phyloP scores from a whole-genome alignment of 192 early-diverging fungal genomes.

The Coemansia sp. region DNA sequence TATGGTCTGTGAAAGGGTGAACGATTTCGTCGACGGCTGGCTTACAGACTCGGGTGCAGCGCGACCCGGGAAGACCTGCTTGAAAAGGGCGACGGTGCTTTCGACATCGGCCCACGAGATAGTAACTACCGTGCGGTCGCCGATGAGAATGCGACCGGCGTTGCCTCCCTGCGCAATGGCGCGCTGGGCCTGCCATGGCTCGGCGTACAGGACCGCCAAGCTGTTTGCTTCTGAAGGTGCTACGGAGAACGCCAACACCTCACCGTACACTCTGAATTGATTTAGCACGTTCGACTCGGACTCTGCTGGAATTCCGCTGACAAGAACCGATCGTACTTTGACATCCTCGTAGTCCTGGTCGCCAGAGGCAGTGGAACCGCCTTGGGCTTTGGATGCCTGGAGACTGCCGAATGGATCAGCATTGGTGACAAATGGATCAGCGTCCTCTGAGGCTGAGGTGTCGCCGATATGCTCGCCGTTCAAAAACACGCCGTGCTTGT shows the following conservation, averaged over 20 bases:
- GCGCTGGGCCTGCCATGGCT: conserved; percentile 55
- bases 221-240: conserved; percentile 18
- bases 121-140: conserved; percentile 20
- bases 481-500: conserved; percentile 6
- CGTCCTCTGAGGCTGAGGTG: not conserved
- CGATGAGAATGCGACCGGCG: conserved; percentile 30
- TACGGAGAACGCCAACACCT: conserved; percentile 36
- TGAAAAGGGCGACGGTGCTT: conserved; percentile 27
- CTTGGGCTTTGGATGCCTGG: not conserved
- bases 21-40: conserved; percentile 14
- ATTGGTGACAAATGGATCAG: conserved; percentile 10
- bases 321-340: conserved; percentile 35
- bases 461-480: not conserved
- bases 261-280: conserved; percentile 39
- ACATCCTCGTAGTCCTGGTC: conserved; percentile 39
- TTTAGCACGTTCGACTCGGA: conserved; percentile 39
- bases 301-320: conserved; percentile 27
- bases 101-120: conserved; percentile 31
- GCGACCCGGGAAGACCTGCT: conserved; percentile 30
- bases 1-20: conserved; percentile 30
- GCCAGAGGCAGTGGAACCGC: not conserved
- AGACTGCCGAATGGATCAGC: conserved; percentile 15
- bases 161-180: conserved; percentile 28
- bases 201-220: conserved; percentile 39
- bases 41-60: conserved; percentile 28